Evolutionary conservation across 768 basidiomycete species (phyloP).

Genomic region (Tubosaeta brunneosetosa): DNA sequence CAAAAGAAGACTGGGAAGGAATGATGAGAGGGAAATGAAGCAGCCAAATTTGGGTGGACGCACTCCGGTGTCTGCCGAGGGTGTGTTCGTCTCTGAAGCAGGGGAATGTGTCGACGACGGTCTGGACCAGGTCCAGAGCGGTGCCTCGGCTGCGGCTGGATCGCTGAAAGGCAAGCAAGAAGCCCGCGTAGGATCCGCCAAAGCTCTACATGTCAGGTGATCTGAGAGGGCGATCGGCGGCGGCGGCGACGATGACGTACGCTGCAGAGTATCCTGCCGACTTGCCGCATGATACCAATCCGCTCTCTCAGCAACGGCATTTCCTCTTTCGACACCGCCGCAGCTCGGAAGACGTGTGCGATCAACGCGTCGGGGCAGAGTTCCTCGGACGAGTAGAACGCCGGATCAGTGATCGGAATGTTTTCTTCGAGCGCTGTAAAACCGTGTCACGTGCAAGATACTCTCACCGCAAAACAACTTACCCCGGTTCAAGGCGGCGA

Average conservation of each 20-base stretch:
- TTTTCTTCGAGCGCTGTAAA: conserved; percentile 64
- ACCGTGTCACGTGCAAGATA: background rate
- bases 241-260: conserved; percentile 40
- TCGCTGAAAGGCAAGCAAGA: conserved; percentile 58
- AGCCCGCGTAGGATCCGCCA: conserved; percentile 64
- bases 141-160: conserved; percentile 53
- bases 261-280: conserved; percentile 64
- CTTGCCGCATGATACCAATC: conserved; percentile 72
- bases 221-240: conserved; percentile 3
- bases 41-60: background rate
- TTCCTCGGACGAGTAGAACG: conserved; percentile 68
- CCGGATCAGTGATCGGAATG: conserved; percentile 75
- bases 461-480: conserved; percentile 2
- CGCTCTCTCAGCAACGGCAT: conserved; percentile 71
- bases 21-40: background rate
- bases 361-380: conserved; percentile 70
- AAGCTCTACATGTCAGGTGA: conserved; percentile 43
- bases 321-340: conserved; percentile 50
- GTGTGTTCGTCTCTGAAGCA: conserved; percentile 68
- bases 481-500: conserved; percentile 84
- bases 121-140: conserved; percentile 67
- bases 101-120: conserved; percentile 66
- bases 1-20: conserved; percentile 62
- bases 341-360: conserved; percentile 62
- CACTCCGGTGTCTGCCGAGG: conserved; percentile 58